Evolutionary conservation across 495 filamentous ascomycete species (phyloP), one percentile per base, ranked within the genome.

Genomic region (Xylaria sp.): DNA sequence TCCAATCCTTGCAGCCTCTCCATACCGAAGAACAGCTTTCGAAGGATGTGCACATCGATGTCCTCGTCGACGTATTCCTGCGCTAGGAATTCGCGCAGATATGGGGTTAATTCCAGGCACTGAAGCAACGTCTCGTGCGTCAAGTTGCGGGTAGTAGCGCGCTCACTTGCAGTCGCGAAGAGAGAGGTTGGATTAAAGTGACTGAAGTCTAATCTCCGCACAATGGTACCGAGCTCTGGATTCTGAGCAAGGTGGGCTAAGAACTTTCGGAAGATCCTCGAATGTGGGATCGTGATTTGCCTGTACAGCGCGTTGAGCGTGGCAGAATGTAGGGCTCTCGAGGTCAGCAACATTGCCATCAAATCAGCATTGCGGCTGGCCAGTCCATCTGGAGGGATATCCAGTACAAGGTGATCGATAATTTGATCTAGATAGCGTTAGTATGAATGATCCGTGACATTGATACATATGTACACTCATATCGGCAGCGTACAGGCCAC

Each of bases 61-160:
- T 97, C 93, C 50, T 93, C 90, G 76, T 95, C 93, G 62, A 97
- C 80, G 71, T 95, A 91, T 79, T 97, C 93, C 80, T 95, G 93
- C 41, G 90, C 87, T 67, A 96, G 80, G 73, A 94, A 93, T 81
- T 97, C 93, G 78, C 89, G 89, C 41, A 97, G 85, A 73, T 92
- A 89, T 4, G 93, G 92, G 11, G 91, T 88, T 37, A 95, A 85
- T 59, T 93, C 87, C 68, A 97, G 82, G 79, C 92, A 95, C 75
- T 90, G 85, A 65, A 92, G 81, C 66, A 97, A 85, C 24, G 93
- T 96, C 75, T 86, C 86, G 48, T 92, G 85, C 33, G 93, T 97
- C 75, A 97, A 80, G 79, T 95, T 95, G 79, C 91, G 91, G 73
- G 94, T 92, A 79, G 93, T 88, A 46, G 87, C 83, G 57, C 93